Evolutionary conservation across 2,329 filamentous ascomycete genomes (phyloP).

Genomic region (Talaromyces sp.): DNA sequence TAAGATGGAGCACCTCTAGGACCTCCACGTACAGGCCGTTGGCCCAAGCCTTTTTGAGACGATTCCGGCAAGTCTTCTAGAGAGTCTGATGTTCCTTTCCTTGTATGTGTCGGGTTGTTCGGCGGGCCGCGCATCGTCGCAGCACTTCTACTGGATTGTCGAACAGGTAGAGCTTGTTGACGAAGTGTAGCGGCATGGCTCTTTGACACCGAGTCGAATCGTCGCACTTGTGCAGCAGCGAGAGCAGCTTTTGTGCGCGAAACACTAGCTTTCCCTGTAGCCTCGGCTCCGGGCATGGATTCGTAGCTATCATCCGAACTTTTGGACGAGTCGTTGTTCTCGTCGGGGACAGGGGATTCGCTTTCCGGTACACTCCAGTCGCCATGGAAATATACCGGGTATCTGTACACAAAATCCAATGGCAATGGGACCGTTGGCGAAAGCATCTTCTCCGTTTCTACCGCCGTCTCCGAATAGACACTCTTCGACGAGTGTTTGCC

Average conservation of each 20-base stretch:
- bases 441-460: slow-evolving; percentile 41
- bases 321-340: slow-evolving; percentile 20
- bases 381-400: slow-evolving; percentile 34
- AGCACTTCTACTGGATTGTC: slow-evolving; percentile 24
- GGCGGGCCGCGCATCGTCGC: slow-evolving; percentile 19
- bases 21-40: slow-evolving; percentile 32
- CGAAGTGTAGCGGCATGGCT: slow-evolving; percentile 45
- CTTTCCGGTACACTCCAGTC: slow-evolving; percentile 35
- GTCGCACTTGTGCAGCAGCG: slow-evolving; percentile 35
- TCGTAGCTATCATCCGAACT: slow-evolving; percentile 22
- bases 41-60: slow-evolving; percentile 30
- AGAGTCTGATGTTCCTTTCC: slow-evolving; percentile 7
- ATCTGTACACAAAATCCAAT: slow-evolving; percentile 41
- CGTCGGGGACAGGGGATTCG: slow-evolving; percentile 7
- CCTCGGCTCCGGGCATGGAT: slow-evolving; percentile 22
- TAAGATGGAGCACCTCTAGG: slow-evolving; percentile 32
- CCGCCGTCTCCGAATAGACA: slow-evolving; percentile 41
- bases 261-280: slow-evolving; percentile 14
- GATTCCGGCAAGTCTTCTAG: slow-evolving; percentile 4
- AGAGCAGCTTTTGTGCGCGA: slow-evolving; percentile 36
- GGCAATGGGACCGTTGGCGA: slow-evolving; percentile 43
- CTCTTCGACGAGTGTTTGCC: slow-evolving; percentile 44
- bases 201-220: slow-evolving; percentile 30
- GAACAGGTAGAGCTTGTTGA: slow-evolving; percentile 37
- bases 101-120: slow-evolving; percentile 2